These are phyloP conservation scores for Melampsora americana DNA, from an alignment of 1,284 basidiomycete genomes.

Conservation along the genomic window DNA sequence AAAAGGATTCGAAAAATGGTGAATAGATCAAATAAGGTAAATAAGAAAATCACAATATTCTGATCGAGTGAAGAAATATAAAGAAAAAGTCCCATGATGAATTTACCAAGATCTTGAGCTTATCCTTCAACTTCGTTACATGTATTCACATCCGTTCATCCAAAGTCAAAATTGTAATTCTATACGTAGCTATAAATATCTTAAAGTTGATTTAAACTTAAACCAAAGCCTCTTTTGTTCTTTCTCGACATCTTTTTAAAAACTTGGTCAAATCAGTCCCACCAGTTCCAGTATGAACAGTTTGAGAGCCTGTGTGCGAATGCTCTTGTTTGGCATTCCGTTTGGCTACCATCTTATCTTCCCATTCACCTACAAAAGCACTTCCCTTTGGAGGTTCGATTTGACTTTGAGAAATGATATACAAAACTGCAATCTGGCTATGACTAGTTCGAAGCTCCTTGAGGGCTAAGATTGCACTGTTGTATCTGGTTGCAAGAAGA, in stretches of 20 bases:
- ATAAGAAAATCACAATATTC: too few species aligned
- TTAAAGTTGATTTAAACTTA: too few species aligned
- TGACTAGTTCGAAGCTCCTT: background rate
- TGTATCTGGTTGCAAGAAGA: slow-evolving; percentile 58
- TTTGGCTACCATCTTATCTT: slow-evolving; percentile 55
- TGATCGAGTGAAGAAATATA: too few species aligned
- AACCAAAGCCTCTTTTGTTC: slow-evolving; percentile 58
- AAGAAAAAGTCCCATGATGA: too few species aligned
- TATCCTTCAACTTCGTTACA: too few species aligned
- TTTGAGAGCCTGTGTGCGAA: slow-evolving; percentile 53
- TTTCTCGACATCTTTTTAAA: slow-evolving; percentile 72
- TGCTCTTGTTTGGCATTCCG: slow-evolving; percentile 58
- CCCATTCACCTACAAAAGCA: background rate
- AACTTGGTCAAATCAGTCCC: slow-evolving; percentile 78
- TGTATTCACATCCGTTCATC: too few species aligned
- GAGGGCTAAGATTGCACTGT: background rate
- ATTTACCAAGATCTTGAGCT: too few species aligned
- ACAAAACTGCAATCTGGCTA: background rate
- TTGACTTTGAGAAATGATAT: slow-evolving; percentile 2
- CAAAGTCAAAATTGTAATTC: too few species aligned
- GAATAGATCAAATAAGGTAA: too few species aligned
- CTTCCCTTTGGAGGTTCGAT: background rate
- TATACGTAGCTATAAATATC: too few species aligned
- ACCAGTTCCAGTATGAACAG: slow-evolving; percentile 70
- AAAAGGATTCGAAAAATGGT: too few species aligned